phyloP scores from a whole-genome alignment of 23 red algal genomes.

The Agarophyton chilense region DNA sequence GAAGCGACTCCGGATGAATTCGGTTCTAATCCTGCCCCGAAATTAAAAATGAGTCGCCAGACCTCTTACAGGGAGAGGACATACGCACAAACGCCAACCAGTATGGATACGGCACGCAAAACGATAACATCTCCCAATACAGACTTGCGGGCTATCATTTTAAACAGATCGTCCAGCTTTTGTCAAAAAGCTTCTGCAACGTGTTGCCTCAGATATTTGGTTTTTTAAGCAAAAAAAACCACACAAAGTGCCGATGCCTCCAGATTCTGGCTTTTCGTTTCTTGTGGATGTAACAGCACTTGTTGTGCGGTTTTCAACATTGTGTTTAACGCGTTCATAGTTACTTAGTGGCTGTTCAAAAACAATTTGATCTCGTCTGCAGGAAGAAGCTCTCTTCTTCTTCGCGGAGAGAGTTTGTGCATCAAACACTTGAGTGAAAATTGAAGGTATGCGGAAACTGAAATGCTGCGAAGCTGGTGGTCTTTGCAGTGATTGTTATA shows the following conservation, averaged over 20 bases:
- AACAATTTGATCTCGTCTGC: not conserved
- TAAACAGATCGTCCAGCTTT: not conserved
- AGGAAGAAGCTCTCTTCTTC: not conserved
- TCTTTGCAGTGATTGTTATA: not conserved
- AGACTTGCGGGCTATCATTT: conserved; percentile 18
- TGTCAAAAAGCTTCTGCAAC: not conserved
- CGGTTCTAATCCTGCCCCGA: conserved; percentile 29
- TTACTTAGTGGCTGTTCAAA: not conserved
- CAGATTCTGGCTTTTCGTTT: not conserved
- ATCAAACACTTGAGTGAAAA: not conserved
- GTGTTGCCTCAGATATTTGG: not conserved
- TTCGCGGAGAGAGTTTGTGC: not conserved
- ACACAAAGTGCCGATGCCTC: not conserved
- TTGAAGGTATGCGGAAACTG: not conserved
- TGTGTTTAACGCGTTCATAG: not conserved
- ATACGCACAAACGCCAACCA: conserved; percentile 13
- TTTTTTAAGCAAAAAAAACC: not conserved
- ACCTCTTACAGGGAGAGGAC: not conserved
- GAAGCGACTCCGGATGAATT: conserved; percentile 33
- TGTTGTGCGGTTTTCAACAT: not conserved
- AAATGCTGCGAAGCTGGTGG: not conserved
- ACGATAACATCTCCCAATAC: conserved; percentile 39
- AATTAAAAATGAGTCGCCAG: not conserved
- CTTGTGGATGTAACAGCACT: not conserved
- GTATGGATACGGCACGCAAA: conserved; percentile 29